phyloP scores from a whole-genome alignment of 768 basidiomycete genomes.

The Tulasnella calospora region DNA sequence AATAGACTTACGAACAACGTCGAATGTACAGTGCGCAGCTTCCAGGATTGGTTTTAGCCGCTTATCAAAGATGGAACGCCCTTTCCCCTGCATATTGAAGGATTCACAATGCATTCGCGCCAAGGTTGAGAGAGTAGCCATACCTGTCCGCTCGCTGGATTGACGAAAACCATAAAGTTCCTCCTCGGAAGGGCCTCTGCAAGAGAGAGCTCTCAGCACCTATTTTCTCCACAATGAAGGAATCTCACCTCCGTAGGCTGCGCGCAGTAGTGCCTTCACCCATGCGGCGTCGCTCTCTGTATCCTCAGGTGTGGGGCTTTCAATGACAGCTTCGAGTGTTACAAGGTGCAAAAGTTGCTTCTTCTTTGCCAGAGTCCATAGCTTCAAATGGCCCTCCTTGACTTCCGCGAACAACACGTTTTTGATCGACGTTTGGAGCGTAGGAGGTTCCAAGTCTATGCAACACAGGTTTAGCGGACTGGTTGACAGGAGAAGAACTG shows the following conservation, averaged over 20 bases:
- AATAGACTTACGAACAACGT: constrained; percentile 53
- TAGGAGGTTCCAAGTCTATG: background rate
- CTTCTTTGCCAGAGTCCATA: constrained; percentile 49
- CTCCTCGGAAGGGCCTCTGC: constrained; percentile 53
- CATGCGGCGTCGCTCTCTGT: constrained; percentile 45
- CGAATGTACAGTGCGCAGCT: constrained; percentile 58
- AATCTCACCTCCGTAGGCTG: constrained; percentile 58
- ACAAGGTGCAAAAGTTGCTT: constrained; percentile 44
- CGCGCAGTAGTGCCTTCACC: constrained; percentile 50
- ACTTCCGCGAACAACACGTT: constrained; percentile 55
- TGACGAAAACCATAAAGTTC: constrained; percentile 64
- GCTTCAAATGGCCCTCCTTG: constrained; percentile 37
- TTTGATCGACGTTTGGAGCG: constrained; percentile 22
- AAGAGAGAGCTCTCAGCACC: background rate
- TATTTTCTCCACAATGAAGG: constrained; percentile 12
- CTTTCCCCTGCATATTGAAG: constrained; percentile 53
- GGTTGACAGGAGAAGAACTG: background rate
- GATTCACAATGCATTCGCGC: background rate
- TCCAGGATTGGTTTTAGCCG: constrained; percentile 67
- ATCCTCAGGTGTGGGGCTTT: constrained; percentile 33
- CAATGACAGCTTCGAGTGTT: constrained; percentile 45
- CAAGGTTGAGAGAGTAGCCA: constrained; percentile 32
- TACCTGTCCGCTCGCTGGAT: constrained; percentile 76
- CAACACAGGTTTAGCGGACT: background rate
- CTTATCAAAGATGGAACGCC: constrained; percentile 47